These are phyloP conservation scores for Ceratocystis diversiconidia DNA, from an alignment of 2,329 filamentous ascomycete species.

Conservation along the genomic window DNA sequence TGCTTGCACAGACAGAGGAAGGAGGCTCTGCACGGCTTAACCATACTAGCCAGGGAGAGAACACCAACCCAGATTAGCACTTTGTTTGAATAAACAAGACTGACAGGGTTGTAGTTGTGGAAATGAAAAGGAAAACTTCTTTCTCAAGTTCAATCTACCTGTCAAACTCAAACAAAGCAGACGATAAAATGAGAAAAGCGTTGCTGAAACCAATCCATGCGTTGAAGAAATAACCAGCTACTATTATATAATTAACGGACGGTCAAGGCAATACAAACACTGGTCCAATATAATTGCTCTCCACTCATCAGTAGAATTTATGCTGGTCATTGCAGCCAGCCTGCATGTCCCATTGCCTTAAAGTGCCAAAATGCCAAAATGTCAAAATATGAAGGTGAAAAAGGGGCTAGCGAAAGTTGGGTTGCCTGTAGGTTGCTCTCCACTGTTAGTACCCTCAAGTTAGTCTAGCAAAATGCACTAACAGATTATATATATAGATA, in stretches of 20 bases:
- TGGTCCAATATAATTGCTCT: background rate
- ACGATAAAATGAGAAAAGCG: no score
- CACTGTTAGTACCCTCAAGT: background rate
- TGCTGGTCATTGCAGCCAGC: background rate
- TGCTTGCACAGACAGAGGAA: background rate
- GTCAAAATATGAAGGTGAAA: background rate
- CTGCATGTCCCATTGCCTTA: background rate
- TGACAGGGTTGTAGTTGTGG: background rate
- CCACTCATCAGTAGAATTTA: background rate
- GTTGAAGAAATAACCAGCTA: no score
- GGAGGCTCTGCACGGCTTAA: conserved; percentile 3
- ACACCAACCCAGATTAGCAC: background rate
- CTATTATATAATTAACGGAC: no score
- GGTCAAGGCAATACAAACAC: no score
- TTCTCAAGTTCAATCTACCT: no score
- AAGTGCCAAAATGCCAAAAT: background rate
- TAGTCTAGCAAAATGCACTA: background rate
- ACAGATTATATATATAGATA: background rate
- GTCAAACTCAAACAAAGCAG: no score
- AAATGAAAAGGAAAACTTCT: background rate
- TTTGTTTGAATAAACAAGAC: background rate
- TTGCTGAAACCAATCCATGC: no score
- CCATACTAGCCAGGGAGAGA: background rate
- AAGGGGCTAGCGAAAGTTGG: background rate
- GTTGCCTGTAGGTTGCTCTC: background rate